Conservation (phyloP, 305 asterid species). For the Ruellia speciosa region DNA sequence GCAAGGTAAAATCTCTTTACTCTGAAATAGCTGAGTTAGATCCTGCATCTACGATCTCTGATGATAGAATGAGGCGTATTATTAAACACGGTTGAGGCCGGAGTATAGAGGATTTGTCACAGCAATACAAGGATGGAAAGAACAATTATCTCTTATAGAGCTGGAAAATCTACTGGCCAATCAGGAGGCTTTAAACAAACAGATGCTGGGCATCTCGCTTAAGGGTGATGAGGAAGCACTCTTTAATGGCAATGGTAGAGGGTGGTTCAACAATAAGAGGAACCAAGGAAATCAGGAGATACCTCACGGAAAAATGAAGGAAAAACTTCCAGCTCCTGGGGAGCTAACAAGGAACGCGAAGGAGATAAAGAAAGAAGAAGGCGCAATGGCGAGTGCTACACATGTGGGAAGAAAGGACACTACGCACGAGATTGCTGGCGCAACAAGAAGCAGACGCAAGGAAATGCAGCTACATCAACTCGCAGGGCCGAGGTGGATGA, state of each 20-base stretch:
- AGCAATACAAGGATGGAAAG: background rate
- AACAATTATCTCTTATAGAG: conserved; percentile 1
- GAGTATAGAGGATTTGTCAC: conserved; percentile 11
- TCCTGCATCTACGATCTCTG: conserved; percentile 2
- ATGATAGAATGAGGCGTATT: background rate
- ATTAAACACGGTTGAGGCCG: conserved; percentile 11
- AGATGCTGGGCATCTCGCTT: background rate
- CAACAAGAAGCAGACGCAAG: too few species aligned
- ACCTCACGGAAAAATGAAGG: too few species aligned
- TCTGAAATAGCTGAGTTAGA: background rate
- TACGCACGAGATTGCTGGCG: conserved; percentile 13
- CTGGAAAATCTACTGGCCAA: conserved; percentile 4
- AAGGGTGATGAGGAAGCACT: background rate
- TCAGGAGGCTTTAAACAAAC: background rate
- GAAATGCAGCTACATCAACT: too few species aligned
- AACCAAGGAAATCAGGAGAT: too few species aligned
- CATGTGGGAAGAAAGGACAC: conserved; percentile 15
- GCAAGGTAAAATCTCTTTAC: conserved; percentile 15
- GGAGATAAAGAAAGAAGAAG: too few species aligned
- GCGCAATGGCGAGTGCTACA: background rate
- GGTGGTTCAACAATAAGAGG: too few species aligned
- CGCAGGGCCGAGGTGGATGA: background rate
- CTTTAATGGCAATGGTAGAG: background rate
- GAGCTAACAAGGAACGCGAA: too few species aligned
- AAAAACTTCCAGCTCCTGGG: too few species aligned